Percentiles rank a stretch among this genome's conserved stretches.
phyloP scores from a whole-genome alignment of 2,329 filamentous ascomycete genomes.

The Phyllachora maydis region DNA sequence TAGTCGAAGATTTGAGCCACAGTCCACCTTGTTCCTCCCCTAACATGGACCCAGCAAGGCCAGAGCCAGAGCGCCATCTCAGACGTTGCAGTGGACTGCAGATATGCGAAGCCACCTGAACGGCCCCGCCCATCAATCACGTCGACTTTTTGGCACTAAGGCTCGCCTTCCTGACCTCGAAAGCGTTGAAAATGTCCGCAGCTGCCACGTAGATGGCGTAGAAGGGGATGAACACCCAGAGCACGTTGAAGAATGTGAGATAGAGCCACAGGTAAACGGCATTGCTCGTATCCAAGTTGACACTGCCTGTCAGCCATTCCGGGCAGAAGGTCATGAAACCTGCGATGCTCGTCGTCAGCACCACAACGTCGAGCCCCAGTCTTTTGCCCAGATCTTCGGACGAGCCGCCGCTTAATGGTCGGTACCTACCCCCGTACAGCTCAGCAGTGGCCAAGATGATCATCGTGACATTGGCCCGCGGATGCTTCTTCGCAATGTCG shows the following conservation, averaged over 20 bases:
- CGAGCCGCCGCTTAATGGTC: no score
- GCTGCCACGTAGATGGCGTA: constrained; percentile 36
- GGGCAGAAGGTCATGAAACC: constrained; percentile 54
- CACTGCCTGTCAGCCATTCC: constrained; percentile 42
- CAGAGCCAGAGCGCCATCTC: no score
- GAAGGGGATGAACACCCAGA: constrained; percentile 44
- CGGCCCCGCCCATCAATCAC: no score
- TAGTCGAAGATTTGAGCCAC: no score
- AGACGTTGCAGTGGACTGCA: no score
- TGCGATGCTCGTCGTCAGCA: no score
- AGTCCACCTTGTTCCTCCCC: no score
- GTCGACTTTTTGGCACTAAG: constrained; percentile 12
- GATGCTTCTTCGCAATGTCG: constrained; percentile 32
- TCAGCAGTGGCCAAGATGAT: constrained; percentile 44
- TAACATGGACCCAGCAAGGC: no score
- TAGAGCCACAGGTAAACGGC: constrained; percentile 51
- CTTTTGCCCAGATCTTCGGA: no score
- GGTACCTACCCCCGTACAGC: constrained; percentile 35
- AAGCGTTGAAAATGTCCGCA: constrained; percentile 31
- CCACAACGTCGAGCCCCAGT: no score
- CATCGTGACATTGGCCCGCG: constrained; percentile 38
- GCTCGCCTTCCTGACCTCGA: constrained; percentile 16
- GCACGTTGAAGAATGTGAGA: constrained; percentile 45
- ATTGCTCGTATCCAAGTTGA: constrained; percentile 43
- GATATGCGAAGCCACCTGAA: background rate